Evolutionary conservation across 768 basidiomycete genomes (phyloP).

Genomic region (Tylopilus rubrobrunneus): DNA sequence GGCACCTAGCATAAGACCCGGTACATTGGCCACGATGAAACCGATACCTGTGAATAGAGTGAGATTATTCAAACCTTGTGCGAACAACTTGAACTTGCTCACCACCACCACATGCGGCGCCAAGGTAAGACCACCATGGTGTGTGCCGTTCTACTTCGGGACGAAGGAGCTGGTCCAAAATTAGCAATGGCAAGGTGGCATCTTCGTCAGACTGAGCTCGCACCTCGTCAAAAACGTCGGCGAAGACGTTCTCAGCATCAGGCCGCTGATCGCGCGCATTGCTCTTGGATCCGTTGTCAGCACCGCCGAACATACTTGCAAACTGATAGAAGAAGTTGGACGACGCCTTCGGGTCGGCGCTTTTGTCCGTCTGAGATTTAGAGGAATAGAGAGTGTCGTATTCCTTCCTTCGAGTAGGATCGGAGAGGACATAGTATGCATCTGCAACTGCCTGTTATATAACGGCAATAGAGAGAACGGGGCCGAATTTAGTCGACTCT

Average conservation of each 20-base stretch:
- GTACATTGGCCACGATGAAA: conserved; percentile 67
- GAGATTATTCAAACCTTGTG: conserved; percentile 20
- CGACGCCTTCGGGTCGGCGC: conserved; percentile 63
- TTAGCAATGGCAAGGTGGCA: not conserved
- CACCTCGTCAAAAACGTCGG: conserved; percentile 91
- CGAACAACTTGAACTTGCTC: conserved; percentile 13
- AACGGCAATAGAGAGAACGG: not conserved
- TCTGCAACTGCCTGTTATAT: conserved; percentile 69
- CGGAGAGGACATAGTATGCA: conserved; percentile 91
- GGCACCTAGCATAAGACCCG: conserved; percentile 82
- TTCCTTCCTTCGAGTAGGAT: conserved; percentile 64
- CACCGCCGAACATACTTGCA: conserved; percentile 61
- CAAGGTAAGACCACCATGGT: conserved; percentile 74
- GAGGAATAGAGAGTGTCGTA: conserved; percentile 68
- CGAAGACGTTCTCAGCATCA: conserved; percentile 77
- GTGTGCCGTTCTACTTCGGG: conserved; percentile 73
- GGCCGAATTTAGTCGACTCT: not conserved
- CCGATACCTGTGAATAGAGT: conserved; percentile 32
- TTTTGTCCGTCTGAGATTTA: conserved; percentile 46
- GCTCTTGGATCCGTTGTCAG: conserved; percentile 23
- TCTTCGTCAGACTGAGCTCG: conserved; percentile 10
- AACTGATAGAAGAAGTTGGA: conserved; percentile 76
- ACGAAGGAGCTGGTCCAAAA: conserved; percentile 56
- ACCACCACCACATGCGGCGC: conserved; percentile 66
- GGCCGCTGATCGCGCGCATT: conserved; percentile 47